A percentile compares a stretch with the other conserved stretches of the same genome.
Evolutionary conservation across 345 rosid species (phyloP).

Genomic region (Pistacia vera): DNA sequence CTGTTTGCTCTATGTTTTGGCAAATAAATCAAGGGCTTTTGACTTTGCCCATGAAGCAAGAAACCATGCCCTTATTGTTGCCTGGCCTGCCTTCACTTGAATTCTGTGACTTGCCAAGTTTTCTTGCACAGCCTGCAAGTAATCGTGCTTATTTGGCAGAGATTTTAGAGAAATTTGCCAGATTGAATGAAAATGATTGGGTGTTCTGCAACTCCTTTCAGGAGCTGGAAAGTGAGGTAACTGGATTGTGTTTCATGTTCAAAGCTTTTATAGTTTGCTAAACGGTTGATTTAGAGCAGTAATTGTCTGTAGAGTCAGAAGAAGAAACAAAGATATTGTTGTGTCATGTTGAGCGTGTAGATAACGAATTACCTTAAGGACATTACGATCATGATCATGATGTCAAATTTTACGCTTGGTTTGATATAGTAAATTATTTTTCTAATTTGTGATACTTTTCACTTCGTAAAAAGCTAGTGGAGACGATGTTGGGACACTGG

Average conservation of each 20-base stretch:
- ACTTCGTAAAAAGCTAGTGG: conserved; percentile 30
- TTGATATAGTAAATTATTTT: background rate
- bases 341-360: too few relatives aligned
- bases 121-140: conserved; percentile 33
- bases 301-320: background rate
- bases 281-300: background rate
- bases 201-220: conserved; percentile 49
- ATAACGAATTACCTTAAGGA: background rate
- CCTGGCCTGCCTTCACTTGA: conserved; percentile 48
- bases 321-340: too few relatives aligned
- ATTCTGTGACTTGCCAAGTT: conserved; percentile 37
- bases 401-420: background rate
- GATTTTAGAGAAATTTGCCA: conserved; percentile 30
- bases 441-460: conserved; percentile 3
- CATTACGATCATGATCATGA: background rate
- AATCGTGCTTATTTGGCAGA: conserved; percentile 41
- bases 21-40: conserved; percentile 29
- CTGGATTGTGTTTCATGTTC: background rate
- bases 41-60: conserved; percentile 32
- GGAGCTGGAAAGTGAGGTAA: conserved; percentile 53
- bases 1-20: conserved; percentile 48
- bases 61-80: conserved; percentile 22
- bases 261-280: background rate
- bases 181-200: conserved; percentile 36
- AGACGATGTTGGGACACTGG: conserved; percentile 36